Conservation (phyloP, 176 grass and related monocot species). For the Hyparrhenia diplandra region DNA sequence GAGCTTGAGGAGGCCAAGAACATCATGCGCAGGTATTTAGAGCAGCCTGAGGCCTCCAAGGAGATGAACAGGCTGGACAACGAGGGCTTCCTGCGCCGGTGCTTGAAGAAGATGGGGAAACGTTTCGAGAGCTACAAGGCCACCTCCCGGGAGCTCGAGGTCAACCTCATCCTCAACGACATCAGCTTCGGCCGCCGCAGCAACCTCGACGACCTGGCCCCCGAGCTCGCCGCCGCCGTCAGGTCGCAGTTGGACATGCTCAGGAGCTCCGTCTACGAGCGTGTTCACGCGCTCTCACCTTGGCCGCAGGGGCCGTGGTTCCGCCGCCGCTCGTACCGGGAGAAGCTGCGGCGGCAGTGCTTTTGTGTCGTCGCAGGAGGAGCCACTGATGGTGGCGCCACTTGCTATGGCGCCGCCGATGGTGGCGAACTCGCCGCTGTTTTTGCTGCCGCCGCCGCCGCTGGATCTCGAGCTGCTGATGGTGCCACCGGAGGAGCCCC, state of each 20-base stretch:
- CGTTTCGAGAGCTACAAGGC: not conserved
- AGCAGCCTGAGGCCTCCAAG: not conserved
- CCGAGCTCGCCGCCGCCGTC: not conserved
- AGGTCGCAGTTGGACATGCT: not conserved
- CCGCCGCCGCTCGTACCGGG: too few relatives aligned
- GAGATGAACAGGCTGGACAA: conserved; percentile 18
- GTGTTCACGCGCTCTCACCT: conserved; percentile 1
- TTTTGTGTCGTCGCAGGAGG: not conserved
- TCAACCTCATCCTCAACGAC: conserved; percentile 6
- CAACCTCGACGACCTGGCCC: not conserved
- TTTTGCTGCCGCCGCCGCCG: not conserved
- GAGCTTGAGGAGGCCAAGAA: not conserved
- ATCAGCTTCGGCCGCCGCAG: not conserved
- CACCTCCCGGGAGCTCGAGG: not conserved
- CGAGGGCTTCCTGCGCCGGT: not conserved
- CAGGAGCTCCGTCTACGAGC: not conserved
- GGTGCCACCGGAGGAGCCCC: too few relatives aligned
- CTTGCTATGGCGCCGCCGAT: not conserved
- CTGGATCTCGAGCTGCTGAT: not conserved
- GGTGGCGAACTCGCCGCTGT: not conserved
- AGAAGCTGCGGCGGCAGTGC: not conserved
- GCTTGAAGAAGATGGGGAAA: not conserved
- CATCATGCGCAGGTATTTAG: not conserved
- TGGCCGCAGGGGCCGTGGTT: not conserved
- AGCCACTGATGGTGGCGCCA: not conserved